Percentiles rank a stretch among this genome's conserved stretches.
Conservation (phyloP, 495 filamentous ascomycete genomes). For the Aspergillus olivimuriae region DNA sequence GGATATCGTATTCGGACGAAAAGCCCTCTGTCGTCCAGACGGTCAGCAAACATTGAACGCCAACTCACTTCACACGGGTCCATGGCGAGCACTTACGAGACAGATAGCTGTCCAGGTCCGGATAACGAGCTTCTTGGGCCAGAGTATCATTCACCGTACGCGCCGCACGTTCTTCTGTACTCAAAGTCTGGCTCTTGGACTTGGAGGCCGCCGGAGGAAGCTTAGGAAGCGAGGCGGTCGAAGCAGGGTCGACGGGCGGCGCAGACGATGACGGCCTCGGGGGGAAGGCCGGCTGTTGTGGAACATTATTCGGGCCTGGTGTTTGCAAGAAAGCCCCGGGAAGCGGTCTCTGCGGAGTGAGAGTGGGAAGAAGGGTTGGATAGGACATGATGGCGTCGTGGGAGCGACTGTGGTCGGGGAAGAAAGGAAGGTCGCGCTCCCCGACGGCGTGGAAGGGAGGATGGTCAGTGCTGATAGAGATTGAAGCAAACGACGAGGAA, state of each 20-base stretch:
- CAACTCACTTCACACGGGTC: not conserved
- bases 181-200: constrained; percentile 37
- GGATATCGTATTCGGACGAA: constrained; percentile 86
- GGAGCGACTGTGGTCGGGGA: constrained; percentile 9
- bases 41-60: too few species aligned
- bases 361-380: constrained; percentile 39
- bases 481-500: not conserved
- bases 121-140: constrained; percentile 68
- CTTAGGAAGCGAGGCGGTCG: constrained; percentile 28
- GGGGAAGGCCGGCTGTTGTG: constrained; percentile 20
- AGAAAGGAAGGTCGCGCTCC: constrained; percentile 26
- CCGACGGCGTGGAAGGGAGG: constrained; percentile 9
- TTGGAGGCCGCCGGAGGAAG: constrained; percentile 30
- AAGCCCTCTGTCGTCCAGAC: constrained; percentile 76
- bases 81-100: constrained; percentile 60
- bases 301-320: constrained; percentile 43
- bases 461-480: constrained; percentile 10
- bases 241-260: constrained; percentile 11
- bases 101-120: constrained; percentile 84
- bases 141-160: constrained; percentile 77
- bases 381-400: constrained; percentile 48
- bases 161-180: constrained; percentile 72
- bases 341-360: constrained; percentile 58
- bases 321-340: constrained; percentile 72
- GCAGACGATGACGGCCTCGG: constrained; percentile 22